Evolutionary conservation across 78 protist species (phyloP).

Genomic region (Neovahlkampfia damariscottae): DNA sequence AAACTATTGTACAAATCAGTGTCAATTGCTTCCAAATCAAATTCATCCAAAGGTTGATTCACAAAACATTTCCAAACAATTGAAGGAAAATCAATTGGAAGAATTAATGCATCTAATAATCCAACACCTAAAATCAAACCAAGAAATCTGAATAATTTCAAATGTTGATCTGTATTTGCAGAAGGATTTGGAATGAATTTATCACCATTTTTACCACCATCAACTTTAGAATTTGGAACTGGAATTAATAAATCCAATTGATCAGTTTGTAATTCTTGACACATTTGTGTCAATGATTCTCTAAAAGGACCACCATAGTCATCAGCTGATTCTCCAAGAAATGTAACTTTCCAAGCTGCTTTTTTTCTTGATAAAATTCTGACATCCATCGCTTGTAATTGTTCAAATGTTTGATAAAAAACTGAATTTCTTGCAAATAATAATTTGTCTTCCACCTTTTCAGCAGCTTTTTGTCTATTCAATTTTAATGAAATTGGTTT

Average conservation of each 20-base stretch:
- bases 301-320: slow-evolving; percentile 34
- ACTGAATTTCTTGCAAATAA: not conserved
- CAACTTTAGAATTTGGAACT: slow-evolving; percentile 24
- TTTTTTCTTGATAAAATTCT: not conserved
- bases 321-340: slow-evolving; percentile 24
- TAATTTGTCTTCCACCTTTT: not conserved
- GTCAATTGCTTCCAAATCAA: slow-evolving; percentile 20
- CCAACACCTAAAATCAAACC: slow-evolving; percentile 14
- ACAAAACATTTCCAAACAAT: slow-evolving; percentile 43
- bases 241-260: slow-evolving; percentile 8
- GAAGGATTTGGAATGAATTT: slow-evolving; percentile 27
- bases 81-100: slow-evolving; percentile 26
- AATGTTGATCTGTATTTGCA: slow-evolving; percentile 5
- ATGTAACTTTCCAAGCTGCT: slow-evolving; percentile 15
- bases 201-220: slow-evolving; percentile 31
- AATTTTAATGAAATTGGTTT: not conserved
- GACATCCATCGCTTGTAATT: not conserved
- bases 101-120: not conserved
- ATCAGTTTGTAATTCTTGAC: slow-evolving; percentile 9
- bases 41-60: not conserved
- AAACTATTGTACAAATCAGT: not conserved
- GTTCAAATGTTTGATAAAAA: not conserved
- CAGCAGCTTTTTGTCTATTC: not conserved
- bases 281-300: slow-evolving; percentile 23
- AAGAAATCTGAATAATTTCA: slow-evolving; percentile 8